These are phyloP conservation scores for Gossypium davidsonii DNA, from an alignment of 441 rosid genomes.

Conservation along the genomic window DNA sequence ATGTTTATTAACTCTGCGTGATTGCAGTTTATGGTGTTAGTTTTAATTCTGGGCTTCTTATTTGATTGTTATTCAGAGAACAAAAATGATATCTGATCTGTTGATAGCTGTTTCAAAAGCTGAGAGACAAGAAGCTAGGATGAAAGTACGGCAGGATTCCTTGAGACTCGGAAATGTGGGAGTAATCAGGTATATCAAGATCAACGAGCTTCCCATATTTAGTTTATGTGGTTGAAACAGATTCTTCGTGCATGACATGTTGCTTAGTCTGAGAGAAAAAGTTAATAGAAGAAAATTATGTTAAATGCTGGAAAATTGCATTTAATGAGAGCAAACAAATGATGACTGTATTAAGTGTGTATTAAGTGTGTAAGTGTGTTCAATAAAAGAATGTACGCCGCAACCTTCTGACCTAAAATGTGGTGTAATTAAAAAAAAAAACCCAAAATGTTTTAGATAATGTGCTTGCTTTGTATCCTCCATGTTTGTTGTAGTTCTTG, in stretches of 20 bases:
- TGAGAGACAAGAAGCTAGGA: constrained; percentile 94
- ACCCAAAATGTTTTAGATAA: neutral
- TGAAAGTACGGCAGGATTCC: constrained; percentile 93
- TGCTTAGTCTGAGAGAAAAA: constrained; percentile 9
- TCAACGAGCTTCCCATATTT: neutral
- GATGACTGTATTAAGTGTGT: neutral
- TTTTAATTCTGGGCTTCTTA: constrained; percentile 5
- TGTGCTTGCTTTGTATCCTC: neutral
- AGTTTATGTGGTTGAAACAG: constrained; percentile 1
- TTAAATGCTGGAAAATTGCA: neutral
- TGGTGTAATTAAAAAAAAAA: neutral
- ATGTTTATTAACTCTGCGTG: neutral
- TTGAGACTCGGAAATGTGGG: constrained; percentile 96
- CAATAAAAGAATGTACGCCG: neutral
- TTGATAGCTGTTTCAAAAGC: constrained; percentile 94
- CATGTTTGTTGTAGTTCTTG: neutral
- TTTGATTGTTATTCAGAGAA: constrained; percentile 56
- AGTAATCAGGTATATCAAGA: constrained; percentile 61
- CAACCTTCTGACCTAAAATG: neutral
- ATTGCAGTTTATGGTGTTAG: neutral
- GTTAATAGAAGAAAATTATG: neutral
- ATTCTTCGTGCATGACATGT: constrained; percentile 7
- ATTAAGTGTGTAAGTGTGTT: neutral
- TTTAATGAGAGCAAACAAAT: neutral
- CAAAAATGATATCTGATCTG: constrained; percentile 85